Evolutionary conservation across 805 yeast species (phyloP), one percentile per base, ranked within the genome.

Genomic region (Yarrowia phangngaensis): DNA sequence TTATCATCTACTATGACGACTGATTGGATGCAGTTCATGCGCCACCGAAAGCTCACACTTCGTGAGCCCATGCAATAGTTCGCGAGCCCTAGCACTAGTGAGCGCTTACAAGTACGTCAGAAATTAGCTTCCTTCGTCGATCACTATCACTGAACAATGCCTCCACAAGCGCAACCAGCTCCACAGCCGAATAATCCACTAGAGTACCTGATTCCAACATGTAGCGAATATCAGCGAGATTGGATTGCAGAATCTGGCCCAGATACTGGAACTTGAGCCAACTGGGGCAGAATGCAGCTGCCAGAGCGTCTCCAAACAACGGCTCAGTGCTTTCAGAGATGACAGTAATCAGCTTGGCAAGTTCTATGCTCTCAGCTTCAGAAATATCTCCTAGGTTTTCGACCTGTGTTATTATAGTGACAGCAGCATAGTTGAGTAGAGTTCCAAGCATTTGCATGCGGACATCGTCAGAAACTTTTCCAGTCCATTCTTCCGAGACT

Each of bases 251-350:
- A n/a, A 67, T 51, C 43, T 61, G 60, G 11, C 54, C 56, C 16
- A 67, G 55, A 45, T 62, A 60, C 50, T 63, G 62, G 22, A 67
- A 57, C 53, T 67, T 67, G 52, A 63, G 54, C 70, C 70, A 67
- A 13, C 65, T 59, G 5, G 67, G 66, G 8, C 64, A 58, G 41
- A 57, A 58, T 20, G 52, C 47, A 8, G 63, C 64, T 8, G 60
- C 54, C 29, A 48, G 30, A 30, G 52, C 13, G 4, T 43, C 50
- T 4, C 28, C 27, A 40, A 30, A 26, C 8, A 23, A 9, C 7
- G 16, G 15, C 23, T 30, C 33, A 3, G 31, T 32, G 4, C 41
- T 33, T 1, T 20, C 15, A 11, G 33, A 20, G 11, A 57, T 51
- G n/a, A 35, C 20, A 23, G 49, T 31, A 11, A 57, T 43, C 9